phyloP scores from a whole-genome alignment of 2,329 filamentous ascomycete species.

The Fusarium foetens region DNA sequence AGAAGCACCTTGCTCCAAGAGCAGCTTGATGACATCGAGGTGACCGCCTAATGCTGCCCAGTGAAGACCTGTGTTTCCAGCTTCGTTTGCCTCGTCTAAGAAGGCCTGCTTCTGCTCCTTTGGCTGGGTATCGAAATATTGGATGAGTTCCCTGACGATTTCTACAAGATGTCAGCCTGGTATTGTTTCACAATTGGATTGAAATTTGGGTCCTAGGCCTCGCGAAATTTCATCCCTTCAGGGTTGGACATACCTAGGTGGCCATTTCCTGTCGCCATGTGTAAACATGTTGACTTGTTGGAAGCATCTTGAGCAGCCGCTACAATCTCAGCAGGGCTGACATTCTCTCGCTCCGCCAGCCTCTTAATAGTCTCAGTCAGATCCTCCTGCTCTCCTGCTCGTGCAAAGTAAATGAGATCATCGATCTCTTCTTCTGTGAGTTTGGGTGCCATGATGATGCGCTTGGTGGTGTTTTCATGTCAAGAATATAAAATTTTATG shows the following conservation, averaged over 20 bases:
- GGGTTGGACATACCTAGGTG: constrained; percentile 70
- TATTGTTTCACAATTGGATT: background rate
- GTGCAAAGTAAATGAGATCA: constrained; percentile 89
- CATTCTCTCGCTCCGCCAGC: constrained; percentile 70
- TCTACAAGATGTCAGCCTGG: constrained; percentile 47
- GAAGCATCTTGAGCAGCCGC: constrained; percentile 74
- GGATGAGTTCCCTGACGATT: constrained; percentile 56
- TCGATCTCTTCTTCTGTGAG: constrained; percentile 85
- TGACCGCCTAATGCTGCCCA: constrained; percentile 95
- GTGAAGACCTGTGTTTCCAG: constrained; percentile 91
- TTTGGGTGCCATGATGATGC: constrained; percentile 57
- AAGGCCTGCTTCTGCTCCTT: constrained; percentile 60
- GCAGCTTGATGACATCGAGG: constrained; percentile 78
- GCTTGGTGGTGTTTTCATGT: constrained; percentile 23
- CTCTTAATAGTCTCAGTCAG: constrained; percentile 68
- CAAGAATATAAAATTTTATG: constrained; percentile 47
- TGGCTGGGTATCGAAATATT: constrained; percentile 54
- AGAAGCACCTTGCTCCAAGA: constrained; percentile 81
- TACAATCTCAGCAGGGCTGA: constrained; percentile 71
- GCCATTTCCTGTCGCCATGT: constrained; percentile 94
- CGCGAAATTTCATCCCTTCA: fast-evolving
- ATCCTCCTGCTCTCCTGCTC: constrained; percentile 78
- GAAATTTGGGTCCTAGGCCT: fast-evolving
- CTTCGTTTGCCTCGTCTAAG: constrained; percentile 77
- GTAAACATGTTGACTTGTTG: constrained; percentile 81